Conservation (phyloP, 345 rosid genomes). For the Abelmoschus esculentus region DNA sequence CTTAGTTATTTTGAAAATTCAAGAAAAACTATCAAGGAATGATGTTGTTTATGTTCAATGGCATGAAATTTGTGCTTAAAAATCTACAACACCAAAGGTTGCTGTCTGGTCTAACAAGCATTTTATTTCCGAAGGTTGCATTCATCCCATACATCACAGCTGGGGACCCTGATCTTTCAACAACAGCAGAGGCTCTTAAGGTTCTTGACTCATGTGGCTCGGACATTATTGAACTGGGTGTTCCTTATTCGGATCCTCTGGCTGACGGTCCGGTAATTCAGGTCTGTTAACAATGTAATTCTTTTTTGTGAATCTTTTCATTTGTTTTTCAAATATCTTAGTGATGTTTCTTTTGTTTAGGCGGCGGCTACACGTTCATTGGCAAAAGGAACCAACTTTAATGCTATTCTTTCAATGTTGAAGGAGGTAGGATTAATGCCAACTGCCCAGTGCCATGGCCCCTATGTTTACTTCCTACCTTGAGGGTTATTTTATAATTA, state of each 20-base stretch:
- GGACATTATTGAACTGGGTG: slow-evolving; percentile 80
- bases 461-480: background rate
- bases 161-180: slow-evolving; percentile 93
- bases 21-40: background rate
- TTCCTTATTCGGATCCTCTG: slow-evolving; percentile 83
- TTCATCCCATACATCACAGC: slow-evolving; percentile 86
- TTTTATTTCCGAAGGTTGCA: slow-evolving; percentile 54
- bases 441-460: background rate
- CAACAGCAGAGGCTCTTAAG: slow-evolving; percentile 80
- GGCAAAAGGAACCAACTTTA: slow-evolving; percentile 69
- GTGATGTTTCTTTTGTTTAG: slow-evolving; percentile 27
- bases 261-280: slow-evolving; percentile 95
- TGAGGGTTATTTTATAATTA: background rate
- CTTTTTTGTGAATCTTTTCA: background rate
- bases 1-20: background rate
- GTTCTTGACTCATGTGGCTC: slow-evolving; percentile 69
- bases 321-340: slow-evolving; percentile 2
- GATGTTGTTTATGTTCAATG: background rate
- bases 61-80: background rate
- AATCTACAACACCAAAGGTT: background rate
- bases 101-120: background rate
- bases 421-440: slow-evolving; percentile 45
- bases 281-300: slow-evolving; percentile 30
- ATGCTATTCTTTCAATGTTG: slow-evolving; percentile 57
- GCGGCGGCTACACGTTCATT: slow-evolving; percentile 86